Base-by-base conservation (phyloP, 371 early-diverging fungal species). In the Rhizopus arrhizus region DNA sequence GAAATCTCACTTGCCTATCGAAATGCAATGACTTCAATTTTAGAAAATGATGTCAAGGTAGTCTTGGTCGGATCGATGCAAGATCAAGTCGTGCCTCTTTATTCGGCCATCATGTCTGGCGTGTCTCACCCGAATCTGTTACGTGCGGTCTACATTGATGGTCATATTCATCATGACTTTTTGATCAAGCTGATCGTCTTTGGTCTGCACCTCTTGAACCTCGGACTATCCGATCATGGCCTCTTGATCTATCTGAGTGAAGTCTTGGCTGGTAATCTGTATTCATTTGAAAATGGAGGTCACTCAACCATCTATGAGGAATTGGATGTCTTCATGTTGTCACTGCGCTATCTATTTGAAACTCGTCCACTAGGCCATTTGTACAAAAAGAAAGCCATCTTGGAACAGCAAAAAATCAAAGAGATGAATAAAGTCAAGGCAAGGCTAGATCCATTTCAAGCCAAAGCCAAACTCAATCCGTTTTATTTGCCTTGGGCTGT, bases 221-320 rank as follows among this genome's bases (percentile, higher is more conserved):
- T 81, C 13, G 95, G 94, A 3, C 66, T 95, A 6, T 82, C 83
- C 4, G 97, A 96, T 66, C 89, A 91, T 68, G 94, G 90, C 2
- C 73, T 97, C 42, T 61, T 95, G 11, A 86, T 91, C 4, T 87
- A 95, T 55, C 76, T 97, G 11, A 89, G 90, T 53, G 93, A 93
- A 56, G 86, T 87, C 4, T 70, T 97, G 29, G 92, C 90, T 4
- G 97, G 97, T 10, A 89, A 89, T 49, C 61, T 96, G 31, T 92
- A 91, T 74, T 77, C 87, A 10, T 85, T 89, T 40, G 91, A 91
- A 34, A 87, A 86, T 16, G 36, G 36, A 15, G 97, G 95, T 3
- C 97, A 97, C 70, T 94, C 93, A 4, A 89, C 94, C 4, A 78
- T 96, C 15, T 97, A 97, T 58, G 94, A 92, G 64, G 96, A 95